These are phyloP conservation scores for Rhodotorula kratochvilovae DNA, from an alignment of 768 basidiomycete genomes.

Conservation along the genomic window DNA sequence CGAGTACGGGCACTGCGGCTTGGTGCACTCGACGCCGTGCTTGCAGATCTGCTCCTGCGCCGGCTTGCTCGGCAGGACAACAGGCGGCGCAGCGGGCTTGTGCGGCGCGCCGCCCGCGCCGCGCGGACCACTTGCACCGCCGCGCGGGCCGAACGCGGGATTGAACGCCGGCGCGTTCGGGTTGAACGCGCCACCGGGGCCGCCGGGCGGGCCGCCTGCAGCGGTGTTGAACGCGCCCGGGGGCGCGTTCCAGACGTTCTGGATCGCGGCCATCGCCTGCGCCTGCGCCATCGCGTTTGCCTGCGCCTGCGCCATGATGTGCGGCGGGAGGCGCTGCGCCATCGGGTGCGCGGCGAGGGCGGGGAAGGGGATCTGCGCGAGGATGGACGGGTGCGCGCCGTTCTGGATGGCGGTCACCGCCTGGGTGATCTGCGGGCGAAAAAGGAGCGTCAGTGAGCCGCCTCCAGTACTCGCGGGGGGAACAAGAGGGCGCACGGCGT, in stretches of 20 bases:
- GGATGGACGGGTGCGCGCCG: constrained; percentile 31
- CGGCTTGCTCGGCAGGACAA: constrained; percentile 48
- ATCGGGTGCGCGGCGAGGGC: constrained; percentile 26
- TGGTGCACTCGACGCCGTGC: constrained; percentile 83
- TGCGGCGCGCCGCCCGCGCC: constrained; percentile 10
- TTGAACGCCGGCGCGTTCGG: constrained; percentile 26
- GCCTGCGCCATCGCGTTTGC: constrained; percentile 35
- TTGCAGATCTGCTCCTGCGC: constrained; percentile 65
- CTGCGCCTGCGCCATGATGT: constrained; percentile 33
- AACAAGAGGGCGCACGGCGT: constrained; percentile 15
- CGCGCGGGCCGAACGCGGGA: constrained; percentile 6
- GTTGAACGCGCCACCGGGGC: constrained; percentile 18
- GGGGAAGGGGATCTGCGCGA: constrained; percentile 32
- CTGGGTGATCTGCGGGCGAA: constrained; percentile 26
- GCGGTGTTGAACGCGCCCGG: constrained; percentile 4
- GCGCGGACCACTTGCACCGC: constrained; percentile 19
- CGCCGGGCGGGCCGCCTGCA: not conserved
- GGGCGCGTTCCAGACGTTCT: constrained; percentile 31
- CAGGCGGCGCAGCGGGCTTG: constrained; percentile 32
- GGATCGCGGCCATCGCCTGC: constrained; percentile 37
- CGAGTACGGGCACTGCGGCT: constrained; percentile 79
- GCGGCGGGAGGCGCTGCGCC: constrained; percentile 21
- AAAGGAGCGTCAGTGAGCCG: not conserved
- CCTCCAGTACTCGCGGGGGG: too few species aligned
- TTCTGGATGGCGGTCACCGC: constrained; percentile 28